These are phyloP conservation scores for Vanilla planifolia DNA, from an alignment of 106 monocot species.

Conservation along the genomic window DNA sequence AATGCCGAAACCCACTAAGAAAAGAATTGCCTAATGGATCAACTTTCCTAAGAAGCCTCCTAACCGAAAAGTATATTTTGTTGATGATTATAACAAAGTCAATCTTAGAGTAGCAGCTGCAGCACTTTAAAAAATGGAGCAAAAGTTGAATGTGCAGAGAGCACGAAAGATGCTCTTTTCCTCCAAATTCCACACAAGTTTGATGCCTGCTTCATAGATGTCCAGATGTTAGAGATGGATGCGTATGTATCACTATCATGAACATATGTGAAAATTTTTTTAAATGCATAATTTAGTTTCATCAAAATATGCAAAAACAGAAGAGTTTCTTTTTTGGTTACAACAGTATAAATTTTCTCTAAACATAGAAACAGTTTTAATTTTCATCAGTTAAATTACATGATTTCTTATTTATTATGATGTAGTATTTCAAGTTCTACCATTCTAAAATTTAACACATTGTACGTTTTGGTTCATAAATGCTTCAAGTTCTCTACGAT, in stretches of 20 bases:
- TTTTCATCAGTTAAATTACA: too few relatives aligned
- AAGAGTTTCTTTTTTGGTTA: too few relatives aligned
- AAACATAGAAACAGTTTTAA: too few relatives aligned
- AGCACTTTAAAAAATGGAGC: slow-evolving; percentile 81
- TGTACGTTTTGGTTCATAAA: too few relatives aligned
- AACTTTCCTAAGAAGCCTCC: slow-evolving; percentile 39
- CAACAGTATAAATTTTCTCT: too few relatives aligned
- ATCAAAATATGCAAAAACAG: too few relatives aligned
- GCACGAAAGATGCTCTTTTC: slow-evolving; percentile 71
- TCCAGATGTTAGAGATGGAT: slow-evolving; percentile 99
- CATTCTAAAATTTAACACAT: too few relatives aligned
- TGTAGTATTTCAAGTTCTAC: too few relatives aligned
- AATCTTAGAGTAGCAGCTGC: slow-evolving; percentile 89
- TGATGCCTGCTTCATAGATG: slow-evolving; percentile 98
- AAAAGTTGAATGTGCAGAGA: slow-evolving; percentile 77
- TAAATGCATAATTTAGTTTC: too few relatives aligned
- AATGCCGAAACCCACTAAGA: slow-evolving; percentile 21
- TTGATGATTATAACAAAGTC: slow-evolving; percentile 94
- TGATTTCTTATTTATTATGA: too few relatives aligned
- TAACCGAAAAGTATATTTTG: slow-evolving; percentile 84
- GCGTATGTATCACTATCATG: slow-evolving; percentile 38
- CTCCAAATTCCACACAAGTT: slow-evolving; percentile 76
- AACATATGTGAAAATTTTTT: not conserved
- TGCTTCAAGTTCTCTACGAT: too few relatives aligned
- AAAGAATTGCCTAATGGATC: slow-evolving; percentile 39